A percentile compares a stretch with the other conserved stretches of the same genome.
Evolutionary conservation across 345 rosid genomes (phyloP).

Genomic region (Populus tremula): DNA sequence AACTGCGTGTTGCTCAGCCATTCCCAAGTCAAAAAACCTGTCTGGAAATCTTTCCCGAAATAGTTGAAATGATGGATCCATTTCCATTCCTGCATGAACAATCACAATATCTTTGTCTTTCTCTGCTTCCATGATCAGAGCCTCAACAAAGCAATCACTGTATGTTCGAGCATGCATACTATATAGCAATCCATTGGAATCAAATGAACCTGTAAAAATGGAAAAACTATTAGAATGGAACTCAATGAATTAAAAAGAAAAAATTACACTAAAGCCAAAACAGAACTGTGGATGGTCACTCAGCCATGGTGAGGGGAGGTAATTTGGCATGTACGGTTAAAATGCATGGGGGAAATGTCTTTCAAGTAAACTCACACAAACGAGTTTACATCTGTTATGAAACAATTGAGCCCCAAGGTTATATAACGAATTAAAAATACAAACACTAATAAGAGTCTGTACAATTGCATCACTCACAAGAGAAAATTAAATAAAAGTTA

Average conservation of each 20-base stretch:
- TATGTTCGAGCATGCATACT: slow-evolving; percentile 51
- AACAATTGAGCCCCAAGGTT: background rate
- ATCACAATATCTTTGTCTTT: slow-evolving; percentile 77
- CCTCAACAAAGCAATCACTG: slow-evolving; percentile 78
- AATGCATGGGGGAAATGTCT: slow-evolving; percentile 1
- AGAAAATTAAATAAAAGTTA: background rate
- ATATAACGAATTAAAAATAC: background rate
- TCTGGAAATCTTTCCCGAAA: slow-evolving; percentile 74
- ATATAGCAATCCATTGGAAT: slow-evolving; percentile 17
- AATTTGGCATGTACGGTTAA: slow-evolving; percentile 6
- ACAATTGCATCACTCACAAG: background rate
- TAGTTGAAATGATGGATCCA: slow-evolving; percentile 58
- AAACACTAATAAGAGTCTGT: background rate
- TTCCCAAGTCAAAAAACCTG: slow-evolving; percentile 76
- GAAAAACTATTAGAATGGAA: background rate
- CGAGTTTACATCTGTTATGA: background rate
- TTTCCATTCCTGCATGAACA: slow-evolving; percentile 82
- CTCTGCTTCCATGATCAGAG: slow-evolving; percentile 71
- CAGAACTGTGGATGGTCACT: slow-evolving; percentile 1
- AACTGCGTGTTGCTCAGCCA: slow-evolving; percentile 95
- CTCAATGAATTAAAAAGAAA: background rate
- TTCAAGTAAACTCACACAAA: background rate
- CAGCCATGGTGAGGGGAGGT: background rate
- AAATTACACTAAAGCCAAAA: background rate
- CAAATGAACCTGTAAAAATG: slow-evolving; percentile 36